Conservation (phyloP, 257 asterid genomes). For the Capsicum baccatum region DNA sequence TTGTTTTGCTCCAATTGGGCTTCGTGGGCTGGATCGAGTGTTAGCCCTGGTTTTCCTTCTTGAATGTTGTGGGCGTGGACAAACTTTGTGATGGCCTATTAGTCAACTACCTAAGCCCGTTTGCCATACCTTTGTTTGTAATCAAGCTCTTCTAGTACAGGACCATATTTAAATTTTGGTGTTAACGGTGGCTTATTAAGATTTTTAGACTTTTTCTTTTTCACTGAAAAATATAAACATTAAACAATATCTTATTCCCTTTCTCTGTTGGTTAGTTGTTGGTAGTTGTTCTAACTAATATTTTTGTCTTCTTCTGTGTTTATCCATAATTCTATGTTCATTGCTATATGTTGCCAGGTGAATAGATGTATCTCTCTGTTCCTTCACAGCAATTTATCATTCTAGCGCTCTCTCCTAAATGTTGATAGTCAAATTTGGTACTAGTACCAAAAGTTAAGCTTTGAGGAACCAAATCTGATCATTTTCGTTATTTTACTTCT, state of each 20-base stretch:
- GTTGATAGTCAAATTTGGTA: background rate
- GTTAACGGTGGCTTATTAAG: background rate
- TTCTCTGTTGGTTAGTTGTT: background rate
- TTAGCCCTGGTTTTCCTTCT: background rate
- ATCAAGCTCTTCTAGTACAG: background rate
- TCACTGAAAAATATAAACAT: background rate
- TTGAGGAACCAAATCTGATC: background rate
- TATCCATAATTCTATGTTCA: background rate
- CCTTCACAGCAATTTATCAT: background rate
- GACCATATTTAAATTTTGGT: conserved; percentile 1
- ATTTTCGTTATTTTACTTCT: background rate
- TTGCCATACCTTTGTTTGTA: background rate
- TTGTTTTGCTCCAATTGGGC: conserved; percentile 9
- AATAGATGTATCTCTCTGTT: background rate
- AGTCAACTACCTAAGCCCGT: background rate
- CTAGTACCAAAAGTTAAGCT: background rate
- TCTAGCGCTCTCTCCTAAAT: background rate
- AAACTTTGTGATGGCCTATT: background rate
- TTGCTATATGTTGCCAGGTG: background rate
- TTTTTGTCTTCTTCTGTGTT: background rate
- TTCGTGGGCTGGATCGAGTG: background rate
- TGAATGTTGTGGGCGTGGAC: background rate
- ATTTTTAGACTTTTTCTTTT: background rate
- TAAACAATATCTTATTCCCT: background rate
- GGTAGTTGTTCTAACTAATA: background rate